Conservation (phyloP, 2,329 filamentous ascomycete species). For the Paracorniculantispora psalliotae region DNA sequence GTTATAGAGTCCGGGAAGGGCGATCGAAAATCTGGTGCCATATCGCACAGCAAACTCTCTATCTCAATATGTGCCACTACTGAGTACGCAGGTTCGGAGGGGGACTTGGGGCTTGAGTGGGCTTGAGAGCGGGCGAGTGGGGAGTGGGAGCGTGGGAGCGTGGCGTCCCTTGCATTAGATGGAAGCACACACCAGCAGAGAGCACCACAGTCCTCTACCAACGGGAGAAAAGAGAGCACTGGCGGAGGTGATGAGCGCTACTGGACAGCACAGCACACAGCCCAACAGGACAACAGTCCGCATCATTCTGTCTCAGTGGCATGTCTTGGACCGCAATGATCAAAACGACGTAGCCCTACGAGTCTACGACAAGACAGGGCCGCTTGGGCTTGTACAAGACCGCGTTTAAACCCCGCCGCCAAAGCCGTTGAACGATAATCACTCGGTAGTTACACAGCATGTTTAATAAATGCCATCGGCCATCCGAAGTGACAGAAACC, state of each 20-base stretch:
- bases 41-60: not conserved
- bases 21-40: not conserved
- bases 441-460: not conserved
- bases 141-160: too few species aligned
- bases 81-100: not conserved
- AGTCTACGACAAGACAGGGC: not conserved
- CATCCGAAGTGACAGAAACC: not conserved
- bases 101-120: not conserved
- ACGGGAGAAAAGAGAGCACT: too few species aligned
- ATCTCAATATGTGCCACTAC: not conserved
- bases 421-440: not conserved
- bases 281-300: not conserved
- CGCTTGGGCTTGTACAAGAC: not conserved
- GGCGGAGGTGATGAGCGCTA: too few species aligned
- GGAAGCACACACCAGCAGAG: too few species aligned
- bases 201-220: too few species aligned
- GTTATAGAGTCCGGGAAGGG: not conserved
- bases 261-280: not conserved
- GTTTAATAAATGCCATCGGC: not conserved
- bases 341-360: not conserved
- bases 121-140: too few species aligned
- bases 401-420: not conserved
- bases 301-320: not conserved
- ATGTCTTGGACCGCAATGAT: not conserved
- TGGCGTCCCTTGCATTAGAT: not conserved